Conservation (phyloP, 2,329 filamentous ascomycete species). For the Calonectria pauciramosa region DNA sequence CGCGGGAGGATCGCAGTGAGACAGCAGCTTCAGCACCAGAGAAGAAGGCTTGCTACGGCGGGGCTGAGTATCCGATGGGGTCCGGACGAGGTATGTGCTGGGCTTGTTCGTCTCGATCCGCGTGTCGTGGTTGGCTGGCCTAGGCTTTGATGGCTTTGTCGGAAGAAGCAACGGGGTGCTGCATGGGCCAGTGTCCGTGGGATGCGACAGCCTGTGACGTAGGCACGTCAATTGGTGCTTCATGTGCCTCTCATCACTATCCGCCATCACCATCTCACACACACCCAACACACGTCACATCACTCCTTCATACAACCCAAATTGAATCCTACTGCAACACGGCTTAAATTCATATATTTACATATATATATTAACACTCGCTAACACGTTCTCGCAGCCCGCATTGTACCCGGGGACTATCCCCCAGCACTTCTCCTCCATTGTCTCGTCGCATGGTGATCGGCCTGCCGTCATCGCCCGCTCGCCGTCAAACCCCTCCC, state of each 20-base stretch:
- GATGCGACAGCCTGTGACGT: background rate
- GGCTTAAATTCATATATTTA: background rate
- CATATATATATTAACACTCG: too few relatives aligned
- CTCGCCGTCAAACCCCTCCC: conserved; percentile 48
- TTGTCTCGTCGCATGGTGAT: conserved; percentile 76
- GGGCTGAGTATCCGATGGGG: conserved; percentile 48
- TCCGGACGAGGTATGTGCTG: conserved; percentile 45
- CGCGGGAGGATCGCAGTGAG: conserved; percentile 19
- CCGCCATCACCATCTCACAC: background rate
- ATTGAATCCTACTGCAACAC: background rate
- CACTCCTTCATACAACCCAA: background rate
- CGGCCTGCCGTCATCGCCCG: conserved; percentile 69
- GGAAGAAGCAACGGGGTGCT: background rate
- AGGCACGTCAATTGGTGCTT: background rate
- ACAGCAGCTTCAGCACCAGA: conserved; percentile 18
- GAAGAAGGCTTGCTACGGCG: conserved; percentile 36
- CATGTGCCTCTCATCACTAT: background rate
- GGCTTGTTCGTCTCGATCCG: background rate
- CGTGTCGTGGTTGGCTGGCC: background rate
- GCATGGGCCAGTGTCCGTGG: background rate
- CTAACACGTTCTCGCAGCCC: conserved; percentile 63
- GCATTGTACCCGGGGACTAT: conserved; percentile 77
- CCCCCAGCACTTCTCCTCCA: conserved; percentile 77
- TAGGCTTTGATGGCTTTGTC: background rate
- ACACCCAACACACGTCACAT: background rate